phyloP scores from a whole-genome alignment of 805 yeast species.

The Metschnikowia picachoensis region DNA sequence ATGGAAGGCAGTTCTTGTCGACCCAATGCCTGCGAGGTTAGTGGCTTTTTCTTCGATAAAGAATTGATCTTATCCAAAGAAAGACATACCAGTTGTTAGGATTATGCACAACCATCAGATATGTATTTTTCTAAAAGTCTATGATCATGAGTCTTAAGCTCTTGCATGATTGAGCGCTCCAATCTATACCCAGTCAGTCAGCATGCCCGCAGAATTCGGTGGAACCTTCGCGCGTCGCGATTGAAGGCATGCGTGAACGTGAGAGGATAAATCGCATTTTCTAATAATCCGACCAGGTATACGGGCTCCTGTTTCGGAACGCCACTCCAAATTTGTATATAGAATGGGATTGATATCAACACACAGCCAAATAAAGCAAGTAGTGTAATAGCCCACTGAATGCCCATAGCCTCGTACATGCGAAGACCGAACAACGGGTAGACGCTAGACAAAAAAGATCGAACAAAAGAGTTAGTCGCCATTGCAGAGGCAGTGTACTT shows the following conservation, averaged over 20 bases:
- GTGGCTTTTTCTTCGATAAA: conserved; percentile 3
- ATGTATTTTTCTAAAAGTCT: too few species aligned
- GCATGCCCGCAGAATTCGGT: conserved; percentile 3
- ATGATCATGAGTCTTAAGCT: too few species aligned
- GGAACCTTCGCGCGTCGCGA: conserved; percentile 2
- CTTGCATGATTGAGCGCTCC: too few species aligned
- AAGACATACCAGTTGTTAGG: conserved; percentile 61
- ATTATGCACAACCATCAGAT: conserved; percentile 61
- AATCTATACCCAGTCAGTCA: too few species aligned
- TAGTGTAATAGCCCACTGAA: conserved; percentile 16
- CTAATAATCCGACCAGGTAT: conserved; percentile 22
- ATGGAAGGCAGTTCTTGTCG: conserved; percentile 61
- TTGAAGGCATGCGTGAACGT: background rate
- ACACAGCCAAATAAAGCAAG: conserved; percentile 10
- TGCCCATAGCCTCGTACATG: conserved; percentile 15
- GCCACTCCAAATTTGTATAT: conserved; percentile 12
- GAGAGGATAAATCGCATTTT: too few species aligned
- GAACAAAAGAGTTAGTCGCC: conserved; percentile 16
- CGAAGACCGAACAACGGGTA: conserved; percentile 14
- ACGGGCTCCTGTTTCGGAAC: conserved; percentile 25
- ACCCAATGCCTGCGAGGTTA: conserved; percentile 60
- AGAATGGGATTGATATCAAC: conserved; percentile 14
- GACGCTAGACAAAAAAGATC: conserved; percentile 13
- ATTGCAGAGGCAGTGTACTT: conserved; percentile 16
- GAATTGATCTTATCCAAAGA: too few species aligned